Base-by-base conservation (phyloP, 75 land plant genomes). In the Picea glauca region DNA sequence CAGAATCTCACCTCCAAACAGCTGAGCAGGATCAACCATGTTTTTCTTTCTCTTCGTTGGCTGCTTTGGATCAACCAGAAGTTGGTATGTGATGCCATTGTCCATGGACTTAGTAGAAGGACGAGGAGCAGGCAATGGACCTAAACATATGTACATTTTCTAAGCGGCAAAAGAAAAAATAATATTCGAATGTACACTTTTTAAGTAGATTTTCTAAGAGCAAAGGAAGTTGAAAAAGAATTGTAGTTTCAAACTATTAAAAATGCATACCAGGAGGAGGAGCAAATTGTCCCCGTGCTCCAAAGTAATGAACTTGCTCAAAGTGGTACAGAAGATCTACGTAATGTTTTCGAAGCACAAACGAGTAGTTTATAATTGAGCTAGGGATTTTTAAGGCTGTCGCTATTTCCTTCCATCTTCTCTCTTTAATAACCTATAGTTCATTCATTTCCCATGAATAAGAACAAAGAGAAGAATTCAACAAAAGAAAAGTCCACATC, bases 381-480 rank as follows among this genome's bases (percentile, higher is more conserved):
- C 56, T 20, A 1, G 82, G 85, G 26, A 83, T 78, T 33, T 77
- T 78, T 61, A 86, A 80, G 6, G 59, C 75, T 31, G 74, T 38
- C 18, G 64, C 74, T 20, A 83, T 81, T 38, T 86, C 88, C 65
- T 60, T 64, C 85, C 85, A 83, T 61, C 56, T 76, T 40, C 78
- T 77, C 7, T 83, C 83, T n/a, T 78, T 78, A 30, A 83, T 80
- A 38, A 86, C 88, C 88, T 86, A 75, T 58, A 58, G 11, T 78
- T 38, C 60, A 38, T 32, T 67, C 46, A 38, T 67, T 67, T 66
- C 17, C 21, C 72, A 38, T 38, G 1, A 38, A 67, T 40, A 30
- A 38, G 1, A 38, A 33, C 21, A 40, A 38, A 35, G 46, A 5
- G 2, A 4, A 38, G 6, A 6, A 35, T 8, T 38, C 4, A 14